phyloP scores from a whole-genome alignment of 106 monocot genomes.

The Amphibolis antarctica region DNA sequence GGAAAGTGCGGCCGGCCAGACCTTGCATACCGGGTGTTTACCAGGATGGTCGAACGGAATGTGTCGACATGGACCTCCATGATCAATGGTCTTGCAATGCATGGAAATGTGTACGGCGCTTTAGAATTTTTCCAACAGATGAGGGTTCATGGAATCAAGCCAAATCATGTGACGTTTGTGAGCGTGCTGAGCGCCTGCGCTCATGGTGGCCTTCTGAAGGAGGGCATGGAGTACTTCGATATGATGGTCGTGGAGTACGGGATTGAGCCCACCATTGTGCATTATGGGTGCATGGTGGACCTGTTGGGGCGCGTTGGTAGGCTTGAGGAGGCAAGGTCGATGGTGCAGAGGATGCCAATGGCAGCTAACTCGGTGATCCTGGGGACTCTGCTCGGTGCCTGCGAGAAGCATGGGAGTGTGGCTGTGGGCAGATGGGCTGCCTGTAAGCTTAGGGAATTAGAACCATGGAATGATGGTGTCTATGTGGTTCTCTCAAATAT shows the following conservation, averaged over 20 bases:
- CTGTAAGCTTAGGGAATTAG: slow-evolving; percentile 32
- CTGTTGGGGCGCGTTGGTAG: slow-evolving; percentile 55
- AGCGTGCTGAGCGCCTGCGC: slow-evolving; percentile 50
- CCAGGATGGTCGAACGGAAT: slow-evolving; percentile 20
- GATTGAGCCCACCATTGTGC: slow-evolving; percentile 31
- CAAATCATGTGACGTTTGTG: slow-evolving; percentile 58
- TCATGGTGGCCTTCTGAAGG: slow-evolving; percentile 43
- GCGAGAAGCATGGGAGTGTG: slow-evolving; percentile 59
- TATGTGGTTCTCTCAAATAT: slow-evolving; percentile 72
- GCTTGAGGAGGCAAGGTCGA: slow-evolving; percentile 33
- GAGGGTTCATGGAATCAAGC: slow-evolving; percentile 23
- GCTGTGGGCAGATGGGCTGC: slow-evolving; percentile 53
- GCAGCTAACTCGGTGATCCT: slow-evolving; percentile 33
- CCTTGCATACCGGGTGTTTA: slow-evolving; percentile 36
- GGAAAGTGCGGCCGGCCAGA: slow-evolving; percentile 66
- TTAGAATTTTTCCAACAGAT: slow-evolving; percentile 32
- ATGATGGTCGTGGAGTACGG: slow-evolving; percentile 20
- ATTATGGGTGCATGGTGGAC: slow-evolving; percentile 65
- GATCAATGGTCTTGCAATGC: slow-evolving; percentile 37
- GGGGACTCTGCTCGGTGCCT: slow-evolving; percentile 58
- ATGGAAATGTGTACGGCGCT: slow-evolving; percentile 33
- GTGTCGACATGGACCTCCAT: slow-evolving; percentile 73
- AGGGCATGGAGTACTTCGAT: slow-evolving; percentile 37
- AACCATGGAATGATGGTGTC: slow-evolving; percentile 73
- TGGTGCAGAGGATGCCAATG: slow-evolving; percentile 42